Evolutionary conservation across 2,329 filamentous ascomycete species (phyloP).

Genomic region (Thyridium curvatum): DNA sequence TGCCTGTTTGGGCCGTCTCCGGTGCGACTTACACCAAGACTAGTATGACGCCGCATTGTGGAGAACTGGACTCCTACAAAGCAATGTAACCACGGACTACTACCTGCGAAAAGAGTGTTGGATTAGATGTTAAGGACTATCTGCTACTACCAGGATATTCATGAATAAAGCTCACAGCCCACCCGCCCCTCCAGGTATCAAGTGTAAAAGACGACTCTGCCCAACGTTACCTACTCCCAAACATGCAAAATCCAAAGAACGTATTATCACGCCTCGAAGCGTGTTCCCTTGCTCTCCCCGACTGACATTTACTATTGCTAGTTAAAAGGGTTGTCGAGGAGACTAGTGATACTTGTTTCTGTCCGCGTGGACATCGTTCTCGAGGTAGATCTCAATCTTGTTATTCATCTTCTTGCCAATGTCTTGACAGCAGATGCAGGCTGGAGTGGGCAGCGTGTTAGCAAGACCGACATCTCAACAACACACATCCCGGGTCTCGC

Average conservation of each 20-base stretch:
- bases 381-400: conserved; percentile 27
- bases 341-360: conserved; percentile 16
- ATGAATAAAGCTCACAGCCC: no score
- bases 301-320: no score
- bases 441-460: conserved; percentile 6
- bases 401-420: conserved; percentile 27
- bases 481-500: background rate
- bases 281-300: no score
- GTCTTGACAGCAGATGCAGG: conserved; percentile 23
- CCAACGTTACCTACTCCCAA: no score
- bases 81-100: background rate
- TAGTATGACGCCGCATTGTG: background rate
- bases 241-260: no score
- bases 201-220: no score
- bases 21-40: conserved; percentile 8
- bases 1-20: conserved; percentile 12
- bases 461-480: conserved; percentile 1
- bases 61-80: background rate
- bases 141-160: no score
- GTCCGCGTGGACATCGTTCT: conserved; percentile 23
- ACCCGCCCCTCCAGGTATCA: no score
- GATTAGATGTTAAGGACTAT: no score
- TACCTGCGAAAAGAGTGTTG: no score
- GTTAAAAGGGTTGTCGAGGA: background rate
- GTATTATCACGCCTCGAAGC: no score